Percentiles rank a stretch among this genome's conserved stretches.
These are phyloP conservation scores for Ascocoryne sarcoides DNA, from an alignment of 2,329 filamentous ascomycete genomes.

Conservation along the genomic window DNA sequence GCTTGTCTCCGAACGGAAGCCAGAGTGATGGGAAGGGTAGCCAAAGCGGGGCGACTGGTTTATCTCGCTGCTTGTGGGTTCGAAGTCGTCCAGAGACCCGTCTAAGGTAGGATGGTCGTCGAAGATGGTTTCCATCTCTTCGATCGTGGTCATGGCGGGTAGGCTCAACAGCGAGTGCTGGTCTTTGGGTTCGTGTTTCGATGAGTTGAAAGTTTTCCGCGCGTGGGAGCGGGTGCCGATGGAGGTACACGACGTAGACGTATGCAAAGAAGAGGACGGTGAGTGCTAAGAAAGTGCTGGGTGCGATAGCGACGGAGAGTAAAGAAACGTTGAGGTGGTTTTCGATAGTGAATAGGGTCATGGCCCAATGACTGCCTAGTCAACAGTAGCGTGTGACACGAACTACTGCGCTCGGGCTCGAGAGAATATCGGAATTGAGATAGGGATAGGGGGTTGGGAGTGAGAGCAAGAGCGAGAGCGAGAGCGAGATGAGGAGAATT, in stretches of 20 bases:
- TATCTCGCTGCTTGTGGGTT: slow-evolving; percentile 37
- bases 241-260: slow-evolving; percentile 26
- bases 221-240: slow-evolving; percentile 7
- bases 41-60: slow-evolving; percentile 38
- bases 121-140: slow-evolving; percentile 39
- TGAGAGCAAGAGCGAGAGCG: too few relatives aligned
- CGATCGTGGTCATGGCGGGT: slow-evolving; percentile 26
- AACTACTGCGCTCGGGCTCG: slow-evolving; percentile 1
- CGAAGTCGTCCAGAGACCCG: slow-evolving; percentile 54
- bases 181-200: not conserved
- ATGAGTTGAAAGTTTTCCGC: slow-evolving; percentile 16
- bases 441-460: too few relatives aligned
- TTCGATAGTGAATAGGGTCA: slow-evolving; percentile 26
- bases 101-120: slow-evolving; percentile 51
- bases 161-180: not conserved
- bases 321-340: slow-evolving; percentile 27
- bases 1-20: slow-evolving; percentile 45
- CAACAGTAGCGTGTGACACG: slow-evolving; percentile 6
- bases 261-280: slow-evolving; percentile 22
- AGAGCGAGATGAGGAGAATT: too few relatives aligned
- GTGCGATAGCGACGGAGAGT: slow-evolving; percentile 26
- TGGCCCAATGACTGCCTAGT: slow-evolving; percentile 17
- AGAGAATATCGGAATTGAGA: too few relatives aligned
- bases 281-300: slow-evolving; percentile 23
- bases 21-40: slow-evolving; percentile 50